Base-by-base conservation (phyloP, 2,329 filamentous ascomycete genomes). In the Trichothecium roseum region DNA sequence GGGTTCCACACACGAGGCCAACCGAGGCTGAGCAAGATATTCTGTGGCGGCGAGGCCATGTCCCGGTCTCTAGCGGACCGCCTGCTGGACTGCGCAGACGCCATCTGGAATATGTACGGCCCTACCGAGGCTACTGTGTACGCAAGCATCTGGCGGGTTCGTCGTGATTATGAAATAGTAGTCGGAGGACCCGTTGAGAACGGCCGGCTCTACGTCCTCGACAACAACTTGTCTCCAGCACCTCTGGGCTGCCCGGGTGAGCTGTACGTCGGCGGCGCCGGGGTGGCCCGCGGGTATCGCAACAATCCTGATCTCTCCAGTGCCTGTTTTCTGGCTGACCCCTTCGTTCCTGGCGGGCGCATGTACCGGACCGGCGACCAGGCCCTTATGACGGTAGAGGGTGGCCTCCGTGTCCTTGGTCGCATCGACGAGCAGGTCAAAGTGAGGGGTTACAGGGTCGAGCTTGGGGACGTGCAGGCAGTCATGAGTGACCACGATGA, bases 171-270 rank as follows among this genome's bases (percentile, higher is more conserved):
- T 4, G 18, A 37, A 8, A 27, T 44, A 14, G 30, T 42, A 16
- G 33, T 42, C 5, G 47, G 47, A 2, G 28, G 15, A 9, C 18
- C 43, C 1, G 30, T 47, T n/a, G 38, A 39, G 4, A 56, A 56
- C 39, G 43, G 51, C 1, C 48, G 56, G 1, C 41, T 62, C 2
- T 66, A 65, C 38, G 52, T 70, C 2, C 48, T 68, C 3, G 57
- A 64, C 37, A 36, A 44, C 4, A 31, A 49, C 2, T 39, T 48
- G 30, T 39, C 55, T 14, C 51, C 57, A 1, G 50, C 63, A 4
- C 60, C 66, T 1, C 33, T 52, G 5, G 65, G 66, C 1, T 39
- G 55, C 14, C 16, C 40, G 9, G 55, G 54, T 6, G 53, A 58
- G 42, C 41, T 58, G 27, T 56, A 45, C 29, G 48, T 57, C 24